Base-by-base conservation (phyloP, 345 rosid genomes). In the Cardamine resedifolia region DNA sequence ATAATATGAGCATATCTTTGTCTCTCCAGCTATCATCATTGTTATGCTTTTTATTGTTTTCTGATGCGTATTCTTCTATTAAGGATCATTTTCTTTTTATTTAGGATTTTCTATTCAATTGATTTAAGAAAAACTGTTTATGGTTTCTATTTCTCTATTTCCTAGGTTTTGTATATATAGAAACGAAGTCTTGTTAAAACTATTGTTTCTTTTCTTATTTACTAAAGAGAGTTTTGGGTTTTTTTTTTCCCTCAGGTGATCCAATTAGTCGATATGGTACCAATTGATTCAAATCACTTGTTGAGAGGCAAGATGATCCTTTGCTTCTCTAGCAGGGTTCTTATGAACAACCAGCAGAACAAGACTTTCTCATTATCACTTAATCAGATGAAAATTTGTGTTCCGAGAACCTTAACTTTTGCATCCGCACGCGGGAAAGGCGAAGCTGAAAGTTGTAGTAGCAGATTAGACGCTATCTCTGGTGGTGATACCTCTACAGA, bases 341-440 rank as follows among this genome's bases (percentile, higher is more conserved):
- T 2, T 14, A 36, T 38, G 53, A 74, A 49, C 31, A 61, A 1
- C 51, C 71, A 56, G 4, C 51, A 3, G 26, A 24, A 11, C 6
- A 53, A 19, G 15, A 53, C 2, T 14, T 16, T 10, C 16, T n/a
- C 48, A 1, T 26, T 61, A 36, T 61, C 70, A 15, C 41, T 70
- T 31, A 53, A 65, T 56, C 75, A 58, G 53, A 41, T 58, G 68
- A 66, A 66, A 10, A 14, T 30, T 16, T 6, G 4, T 51, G 23
- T 77, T 45, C 74, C 73, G 3, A 83, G 61, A 67, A 76, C 51
- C 62, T 36, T 75, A 63, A 71, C 66, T 58, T 78, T 74, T 55
- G 67, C 78, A 7, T 24, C 78, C 28, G 64, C 64, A 0, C 66
- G 68, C 3, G 77, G 66, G 57, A 73, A 80, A 36, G 68, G 66